phyloP scores from a whole-genome alignment of 2,329 filamentous ascomycete genomes.

The Colletotrichum sublineola region DNA sequence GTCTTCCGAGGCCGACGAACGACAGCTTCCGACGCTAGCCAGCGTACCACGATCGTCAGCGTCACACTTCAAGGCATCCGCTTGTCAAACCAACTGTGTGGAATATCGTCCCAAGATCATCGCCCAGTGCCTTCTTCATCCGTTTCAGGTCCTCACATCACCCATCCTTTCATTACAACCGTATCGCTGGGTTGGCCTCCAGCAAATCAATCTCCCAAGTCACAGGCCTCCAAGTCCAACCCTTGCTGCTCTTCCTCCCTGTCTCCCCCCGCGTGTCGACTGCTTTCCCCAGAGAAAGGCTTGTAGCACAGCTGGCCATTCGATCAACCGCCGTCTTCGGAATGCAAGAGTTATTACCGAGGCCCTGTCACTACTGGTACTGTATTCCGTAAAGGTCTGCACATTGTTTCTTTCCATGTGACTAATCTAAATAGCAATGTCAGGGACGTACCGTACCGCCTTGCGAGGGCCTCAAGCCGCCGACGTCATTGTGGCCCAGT shows the following conservation, averaged over 20 bases:
- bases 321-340: constrained; percentile 2
- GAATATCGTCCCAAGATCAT: constrained; percentile 29
- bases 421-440: constrained; percentile 13
- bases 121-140: constrained; percentile 16
- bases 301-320: constrained; percentile 8
- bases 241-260: background rate
- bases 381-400: background rate
- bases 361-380: background rate
- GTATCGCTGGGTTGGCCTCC: constrained; percentile 20
- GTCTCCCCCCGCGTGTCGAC: constrained; percentile 14
- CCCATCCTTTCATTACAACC: constrained; percentile 33
- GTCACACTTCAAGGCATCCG: constrained; percentile 18
- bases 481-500: constrained; percentile 35
- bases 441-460: constrained; percentile 19
- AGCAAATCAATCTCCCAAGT: constrained; percentile 11
- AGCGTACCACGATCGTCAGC: constrained; percentile 29
- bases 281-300: constrained; percentile 28
- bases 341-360: constrained; percentile 13
- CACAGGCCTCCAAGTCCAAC: constrained; percentile 1
- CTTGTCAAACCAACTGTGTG: constrained; percentile 26
- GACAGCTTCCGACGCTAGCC: constrained; percentile 1
- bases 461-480: constrained; percentile 31
- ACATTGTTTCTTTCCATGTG: background rate
- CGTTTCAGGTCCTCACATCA: constrained; percentile 36
- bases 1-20: background rate